Percentiles rank a stretch among this genome's conserved stretches.
phyloP scores from a whole-genome alignment of 441 rosid species.

The Lepidium campestre region DNA sequence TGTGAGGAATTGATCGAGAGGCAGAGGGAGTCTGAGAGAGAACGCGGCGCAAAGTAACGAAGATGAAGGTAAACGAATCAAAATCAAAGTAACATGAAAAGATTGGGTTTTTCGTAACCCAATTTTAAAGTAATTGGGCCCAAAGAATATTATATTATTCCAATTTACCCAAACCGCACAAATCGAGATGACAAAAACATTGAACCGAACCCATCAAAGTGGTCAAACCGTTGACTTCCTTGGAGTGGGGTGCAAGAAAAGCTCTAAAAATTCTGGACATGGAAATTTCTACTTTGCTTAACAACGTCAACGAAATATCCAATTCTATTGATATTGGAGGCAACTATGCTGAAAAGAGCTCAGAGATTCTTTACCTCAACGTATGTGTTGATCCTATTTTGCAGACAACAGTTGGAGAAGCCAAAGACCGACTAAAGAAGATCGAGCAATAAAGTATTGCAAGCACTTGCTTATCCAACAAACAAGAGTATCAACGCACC shows the following conservation, averaged over 20 bases:
- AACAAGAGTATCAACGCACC: slow-evolving; percentile 1
- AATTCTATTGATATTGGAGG: neutral
- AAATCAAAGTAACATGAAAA: neutral
- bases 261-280: neutral
- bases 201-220: too few relatives aligned
- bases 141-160: neutral
- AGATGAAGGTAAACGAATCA: neutral
- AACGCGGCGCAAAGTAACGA: slow-evolving; percentile 1
- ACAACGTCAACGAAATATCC: neutral
- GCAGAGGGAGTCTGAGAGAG: neutral
- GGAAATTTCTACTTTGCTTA: neutral
- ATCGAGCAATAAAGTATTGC: too few relatives aligned
- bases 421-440: neutral
- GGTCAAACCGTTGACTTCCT: slow-evolving; percentile 2
- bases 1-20: slow-evolving; percentile 5
- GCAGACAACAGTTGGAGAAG: neutral
- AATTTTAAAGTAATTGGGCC: neutral
- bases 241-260: slow-evolving; percentile 14
- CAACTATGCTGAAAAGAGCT: neutral
- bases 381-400: neutral
- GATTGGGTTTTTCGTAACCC: slow-evolving; percentile 3
- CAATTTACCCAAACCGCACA: neutral
- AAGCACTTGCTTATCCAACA: too few relatives aligned
- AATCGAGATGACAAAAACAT: neutral
- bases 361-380: neutral